Conservation (phyloP, 2,329 filamentous ascomycete species). For the Apiospora pterosperma region DNA sequence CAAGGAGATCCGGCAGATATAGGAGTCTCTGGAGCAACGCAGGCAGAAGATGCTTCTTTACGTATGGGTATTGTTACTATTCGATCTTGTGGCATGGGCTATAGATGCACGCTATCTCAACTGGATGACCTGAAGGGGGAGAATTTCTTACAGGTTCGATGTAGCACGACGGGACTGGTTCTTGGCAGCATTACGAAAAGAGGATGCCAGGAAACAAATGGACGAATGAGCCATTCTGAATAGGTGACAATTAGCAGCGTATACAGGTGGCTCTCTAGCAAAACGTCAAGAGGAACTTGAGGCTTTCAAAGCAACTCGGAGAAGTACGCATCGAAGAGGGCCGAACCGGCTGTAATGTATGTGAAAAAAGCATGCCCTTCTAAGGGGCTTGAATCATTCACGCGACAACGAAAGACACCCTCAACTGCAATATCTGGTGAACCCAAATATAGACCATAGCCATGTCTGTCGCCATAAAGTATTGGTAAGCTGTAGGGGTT, state of each 20-base stretch:
- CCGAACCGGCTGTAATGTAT: background rate
- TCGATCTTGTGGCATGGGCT: background rate
- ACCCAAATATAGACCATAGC: background rate
- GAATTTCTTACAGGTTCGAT: background rate
- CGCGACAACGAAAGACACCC: background rate
- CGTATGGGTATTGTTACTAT: background rate
- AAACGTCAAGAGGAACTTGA: background rate
- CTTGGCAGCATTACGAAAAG: background rate
- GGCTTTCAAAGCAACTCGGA: background rate
- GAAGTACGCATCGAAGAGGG: background rate
- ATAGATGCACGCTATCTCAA: background rate
- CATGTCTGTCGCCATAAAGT: no score
- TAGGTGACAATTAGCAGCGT: background rate
- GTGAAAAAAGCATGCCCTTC: background rate
- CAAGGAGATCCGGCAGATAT: slow-evolving; percentile 84
- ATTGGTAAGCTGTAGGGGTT: background rate
- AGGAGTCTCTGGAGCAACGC: slow-evolving; percentile 21
- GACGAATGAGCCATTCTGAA: background rate
- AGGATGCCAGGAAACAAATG: background rate
- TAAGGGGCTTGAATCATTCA: background rate
- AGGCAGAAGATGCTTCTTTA: background rate
- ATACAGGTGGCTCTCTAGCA: background rate
- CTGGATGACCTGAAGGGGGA: background rate
- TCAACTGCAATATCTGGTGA: background rate
- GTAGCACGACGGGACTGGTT: background rate